phyloP scores from a whole-genome alignment of 2,329 filamentous ascomycete genomes.

The Aphanoascus verrucosus region DNA sequence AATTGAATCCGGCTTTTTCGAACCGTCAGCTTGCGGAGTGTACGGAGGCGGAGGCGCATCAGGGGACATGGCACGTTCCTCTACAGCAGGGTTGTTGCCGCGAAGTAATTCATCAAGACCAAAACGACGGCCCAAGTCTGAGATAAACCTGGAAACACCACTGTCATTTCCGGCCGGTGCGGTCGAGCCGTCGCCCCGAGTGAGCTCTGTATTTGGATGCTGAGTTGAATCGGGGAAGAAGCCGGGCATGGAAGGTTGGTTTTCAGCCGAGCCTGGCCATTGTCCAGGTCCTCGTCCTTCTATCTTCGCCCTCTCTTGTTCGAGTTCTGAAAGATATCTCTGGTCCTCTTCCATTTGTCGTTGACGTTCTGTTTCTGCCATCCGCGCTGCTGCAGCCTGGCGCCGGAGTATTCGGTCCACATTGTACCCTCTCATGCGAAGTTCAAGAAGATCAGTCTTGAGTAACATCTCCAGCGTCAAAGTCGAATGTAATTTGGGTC shows the following conservation, averaged over 20 bases:
- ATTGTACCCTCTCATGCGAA: conserved; percentile 86
- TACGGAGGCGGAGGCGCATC: conserved; percentile 33
- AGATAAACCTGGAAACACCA: conserved; percentile 52
- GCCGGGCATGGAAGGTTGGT: conserved; percentile 54
- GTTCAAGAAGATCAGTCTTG: conserved; percentile 67
- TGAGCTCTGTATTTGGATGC: conserved; percentile 17
- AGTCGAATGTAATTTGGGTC: conserved; percentile 79
- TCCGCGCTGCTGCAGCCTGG: conserved; percentile 75
- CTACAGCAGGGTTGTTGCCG: conserved; percentile 12
- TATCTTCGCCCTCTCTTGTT: conserved; percentile 31
- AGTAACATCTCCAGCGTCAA: conserved; percentile 86
- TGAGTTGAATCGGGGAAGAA: conserved; percentile 54
- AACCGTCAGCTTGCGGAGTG: conserved; percentile 20
- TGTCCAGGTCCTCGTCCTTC: conserved; percentile 29
- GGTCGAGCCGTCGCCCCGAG: neutral
- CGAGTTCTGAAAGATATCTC: conserved; percentile 50
- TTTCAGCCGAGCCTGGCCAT: conserved; percentile 21
- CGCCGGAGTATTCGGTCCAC: conserved; percentile 85
- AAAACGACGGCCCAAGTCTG: conserved; percentile 55
- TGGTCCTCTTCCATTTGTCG: conserved; percentile 60
- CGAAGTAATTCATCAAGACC: conserved; percentile 48
- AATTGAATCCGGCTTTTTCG: conserved; percentile 19
- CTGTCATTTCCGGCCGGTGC: conserved; percentile 24
- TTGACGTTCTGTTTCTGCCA: conserved; percentile 72
- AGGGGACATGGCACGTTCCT: neutral